Percentiles rank a stretch among this genome's conserved stretches.
Evolutionary conservation across 75 land plant genomes (phyloP).

Genomic region (Pinus taeda): DNA sequence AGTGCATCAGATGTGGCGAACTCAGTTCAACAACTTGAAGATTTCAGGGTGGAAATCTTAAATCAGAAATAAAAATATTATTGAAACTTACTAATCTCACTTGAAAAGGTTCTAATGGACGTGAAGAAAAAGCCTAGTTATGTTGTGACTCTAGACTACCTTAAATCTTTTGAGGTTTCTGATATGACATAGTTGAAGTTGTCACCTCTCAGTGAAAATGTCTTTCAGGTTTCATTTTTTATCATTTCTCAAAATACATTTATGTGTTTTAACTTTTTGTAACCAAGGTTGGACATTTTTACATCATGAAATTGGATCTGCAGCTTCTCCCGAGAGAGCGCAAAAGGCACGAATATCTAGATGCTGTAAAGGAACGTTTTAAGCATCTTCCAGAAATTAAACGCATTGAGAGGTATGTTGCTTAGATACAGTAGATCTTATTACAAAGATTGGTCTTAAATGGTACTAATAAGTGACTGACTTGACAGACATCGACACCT

Average conservation of each 20-base stretch:
- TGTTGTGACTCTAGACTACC: neutral
- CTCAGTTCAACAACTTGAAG: neutral
- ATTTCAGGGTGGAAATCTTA: no score
- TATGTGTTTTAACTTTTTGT: neutral
- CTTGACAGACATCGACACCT: conserved; percentile 88
- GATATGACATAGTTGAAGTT: neutral
- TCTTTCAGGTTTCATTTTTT: neutral
- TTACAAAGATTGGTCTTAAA: neutral
- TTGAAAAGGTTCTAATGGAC: neutral
- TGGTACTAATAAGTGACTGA: neutral
- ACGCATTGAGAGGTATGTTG: conserved; percentile 73
- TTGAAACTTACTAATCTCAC: no score
- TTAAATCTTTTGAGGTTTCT: neutral
- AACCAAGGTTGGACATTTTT: neutral
- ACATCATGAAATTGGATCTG: neutral
- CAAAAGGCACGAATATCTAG: conserved; percentile 76
- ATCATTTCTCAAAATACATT: no score
- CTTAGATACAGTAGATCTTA: neutral
- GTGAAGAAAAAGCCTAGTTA: neutral
- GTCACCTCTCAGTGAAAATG: neutral
- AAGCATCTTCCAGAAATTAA: conserved; percentile 85
- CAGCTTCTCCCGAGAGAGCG: conserved; percentile 95
- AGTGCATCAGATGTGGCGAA: neutral
- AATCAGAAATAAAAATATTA: no score
- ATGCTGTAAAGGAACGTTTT: conserved; percentile 81